Base-by-base conservation (phyloP, 2,329 filamentous ascomycete species). In the Phialophora verrucosa region DNA sequence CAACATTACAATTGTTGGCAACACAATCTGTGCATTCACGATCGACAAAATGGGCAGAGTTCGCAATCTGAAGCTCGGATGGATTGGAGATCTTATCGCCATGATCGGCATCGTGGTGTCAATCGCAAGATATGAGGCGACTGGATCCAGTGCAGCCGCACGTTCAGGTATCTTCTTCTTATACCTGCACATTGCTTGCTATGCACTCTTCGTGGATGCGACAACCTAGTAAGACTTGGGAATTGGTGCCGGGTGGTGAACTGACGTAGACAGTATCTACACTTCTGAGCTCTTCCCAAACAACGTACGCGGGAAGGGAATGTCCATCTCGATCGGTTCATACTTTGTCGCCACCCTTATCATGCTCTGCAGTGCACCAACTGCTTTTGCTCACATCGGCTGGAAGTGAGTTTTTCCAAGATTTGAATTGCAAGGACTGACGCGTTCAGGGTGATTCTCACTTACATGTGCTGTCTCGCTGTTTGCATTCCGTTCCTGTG, bases 371-470 rank as follows among this genome's bases (percentile, higher is more conserved):
- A 59, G 32, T 35, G 68, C 66, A 0, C 84, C 86, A 0, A 84
- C 85, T 0, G 83, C 85, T 0, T 87, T 88, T 69, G 83, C 83
- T 69, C 86, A 83, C 74, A 86, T 87, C 69, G 72, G 81, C 66
- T 66, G 56, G 58, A 67, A 35, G 62, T 64, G 23, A 57, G 57
- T 27, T 42, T 59, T 38, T 7, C 32, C 4, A 23, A 7, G 11
- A 25, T 35, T 17, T 31, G 3, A 44, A 58, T 4, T 25, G 50
- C 50, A n/a, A 14, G 38, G 12, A 29, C 64, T 87, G 83, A 79
- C 77, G 85, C 72, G 87, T 87, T 92, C 77, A 85, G 93, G 76
- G 82, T 94, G 69, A 94, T 94, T 74, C 91, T 84, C 11, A 84
- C 87, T 17, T 92, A 92, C 81, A 90, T 90, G 74, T 83, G 83